A percentile compares a stretch with the other conserved stretches of the same genome.
These are phyloP conservation scores for Adansonia digitata DNA, from an alignment of 345 rosid genomes.

Conservation along the genomic window DNA sequence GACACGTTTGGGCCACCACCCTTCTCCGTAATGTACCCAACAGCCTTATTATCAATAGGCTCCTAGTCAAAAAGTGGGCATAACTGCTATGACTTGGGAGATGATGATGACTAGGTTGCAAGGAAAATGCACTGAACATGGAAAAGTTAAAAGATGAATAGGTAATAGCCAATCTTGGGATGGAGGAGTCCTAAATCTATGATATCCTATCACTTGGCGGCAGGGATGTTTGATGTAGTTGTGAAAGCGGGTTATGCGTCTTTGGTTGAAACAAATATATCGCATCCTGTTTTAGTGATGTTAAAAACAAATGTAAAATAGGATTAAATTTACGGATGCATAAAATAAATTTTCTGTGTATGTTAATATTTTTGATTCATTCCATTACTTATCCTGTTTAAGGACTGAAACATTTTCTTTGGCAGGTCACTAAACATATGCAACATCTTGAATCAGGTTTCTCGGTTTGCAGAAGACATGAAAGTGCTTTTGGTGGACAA, in stretches of 20 bases:
- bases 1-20: neutral
- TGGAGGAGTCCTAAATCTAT: neutral
- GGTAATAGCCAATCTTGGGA: neutral
- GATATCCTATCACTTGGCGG: neutral
- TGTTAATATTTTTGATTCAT: neutral
- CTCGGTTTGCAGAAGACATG: conserved; percentile 56
- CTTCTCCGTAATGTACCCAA: neutral
- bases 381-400: neutral
- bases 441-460: conserved; percentile 36
- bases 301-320: neutral
- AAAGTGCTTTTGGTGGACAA: conserved; percentile 66
- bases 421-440: conserved; percentile 36
- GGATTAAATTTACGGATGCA: neutral
- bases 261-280: neutral
- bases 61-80: neutral
- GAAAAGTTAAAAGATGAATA: neutral
- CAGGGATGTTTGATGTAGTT: neutral
- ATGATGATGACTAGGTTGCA: neutral
- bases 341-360: neutral
- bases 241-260: neutral
- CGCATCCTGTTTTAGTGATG: neutral
- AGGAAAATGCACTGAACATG: neutral
- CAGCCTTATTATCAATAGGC: neutral
- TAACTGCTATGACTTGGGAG: neutral
- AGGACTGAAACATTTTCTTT: conserved; percentile 2